Percentiles rank a stretch among this genome's conserved stretches.
Evolutionary conservation across 2,329 filamentous ascomycete genomes (phyloP).

Genomic region (Orbilia quercus): DNA sequence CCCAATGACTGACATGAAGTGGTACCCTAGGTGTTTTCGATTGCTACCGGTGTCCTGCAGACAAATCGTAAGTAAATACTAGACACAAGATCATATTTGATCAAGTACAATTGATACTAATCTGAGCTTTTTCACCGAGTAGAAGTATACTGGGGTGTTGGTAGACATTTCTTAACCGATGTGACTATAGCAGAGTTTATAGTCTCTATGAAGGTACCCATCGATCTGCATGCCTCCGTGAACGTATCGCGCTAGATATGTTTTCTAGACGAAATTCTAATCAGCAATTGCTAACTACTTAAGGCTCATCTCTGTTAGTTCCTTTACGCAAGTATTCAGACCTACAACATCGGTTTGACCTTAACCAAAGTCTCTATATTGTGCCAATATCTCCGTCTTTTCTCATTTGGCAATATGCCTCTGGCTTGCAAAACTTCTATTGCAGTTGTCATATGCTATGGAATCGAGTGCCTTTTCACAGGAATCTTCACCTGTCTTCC

Average conservation of each 20-base stretch:
- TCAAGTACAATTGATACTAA: conserved; percentile 3
- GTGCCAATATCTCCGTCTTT: conserved; percentile 20
- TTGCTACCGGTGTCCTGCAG: conserved; percentile 14
- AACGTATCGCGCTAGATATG: neutral
- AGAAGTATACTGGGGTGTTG: conserved; percentile 23
- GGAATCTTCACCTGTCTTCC: conserved; percentile 21
- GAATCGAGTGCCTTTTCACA: conserved; percentile 21
- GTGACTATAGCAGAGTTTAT: conserved; percentile 9
- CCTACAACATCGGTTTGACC: conserved; percentile 18
- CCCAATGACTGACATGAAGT: conserved; percentile 6
- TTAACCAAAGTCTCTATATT: conserved; percentile 22
- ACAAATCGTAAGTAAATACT: conserved; percentile 5
- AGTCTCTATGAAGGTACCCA: conserved; percentile 17
- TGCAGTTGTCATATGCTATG: conserved; percentile 10
- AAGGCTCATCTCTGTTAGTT: conserved; percentile 14
- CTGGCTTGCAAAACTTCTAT: conserved; percentile 10
- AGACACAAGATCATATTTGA: neutral
- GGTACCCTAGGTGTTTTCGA: conserved; percentile 5
- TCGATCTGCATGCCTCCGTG: neutral
- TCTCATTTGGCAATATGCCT: conserved; percentile 6
- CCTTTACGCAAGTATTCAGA: conserved; percentile 21
- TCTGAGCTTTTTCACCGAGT: neutral
- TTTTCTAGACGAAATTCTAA: neutral
- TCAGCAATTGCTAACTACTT: neutral
- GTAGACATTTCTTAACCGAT: conserved; percentile 15